Evolutionary conservation across 2,329 filamentous ascomycete genomes (phyloP), one percentile per base, ranked within the genome.

Genomic region (Epichloe uncinata): DNA sequence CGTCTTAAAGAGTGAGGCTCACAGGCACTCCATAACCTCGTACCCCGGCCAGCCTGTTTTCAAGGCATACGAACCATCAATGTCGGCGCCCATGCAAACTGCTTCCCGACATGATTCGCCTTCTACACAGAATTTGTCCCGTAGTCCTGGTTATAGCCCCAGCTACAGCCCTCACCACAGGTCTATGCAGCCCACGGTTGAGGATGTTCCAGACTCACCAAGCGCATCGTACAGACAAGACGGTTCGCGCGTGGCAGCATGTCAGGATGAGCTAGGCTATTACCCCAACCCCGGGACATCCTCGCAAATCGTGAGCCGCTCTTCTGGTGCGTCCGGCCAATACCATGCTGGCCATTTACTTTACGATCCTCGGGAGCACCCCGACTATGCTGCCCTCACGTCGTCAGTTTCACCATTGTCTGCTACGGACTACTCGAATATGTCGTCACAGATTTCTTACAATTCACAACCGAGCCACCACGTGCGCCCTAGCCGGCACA

Each of bases 121-220:
- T 1, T 63, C 66, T 1, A 66, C 69, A 2, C 69, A 71, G 40
- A 73, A 78, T 48, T 68, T 73, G 49, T 74, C 77, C 0, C 75
- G 76, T 50, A 76, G 81, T 53, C 60, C 63, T 30, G 61, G 61
- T 16, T 73, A 69, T 56, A 75, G 73, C 48, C 58, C 63, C 26
- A 60, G 60, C n/a, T 73, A 69, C 57, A 74, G 73, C 48, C 58
- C 63, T 37, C 72, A 72, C 40, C 66, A 69, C 57, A 69, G 71
- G 51, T 72, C 73, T 1, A 74, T 79, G 75, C 79, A 81, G 56
- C 78, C 75, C 3, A 82, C 75, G 6, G 79, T 80, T 6, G 81
- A 84, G 59, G 81, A 84, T 54, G 78, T 74, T 5, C 79, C 80
- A 4, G 78, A 81, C 45, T 74, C 75, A 1, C 68, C 70, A 1